These are phyloP conservation scores for Hanseniaspora singularis DNA, from an alignment of 805 yeast species.

Conservation along the genomic window DNA sequence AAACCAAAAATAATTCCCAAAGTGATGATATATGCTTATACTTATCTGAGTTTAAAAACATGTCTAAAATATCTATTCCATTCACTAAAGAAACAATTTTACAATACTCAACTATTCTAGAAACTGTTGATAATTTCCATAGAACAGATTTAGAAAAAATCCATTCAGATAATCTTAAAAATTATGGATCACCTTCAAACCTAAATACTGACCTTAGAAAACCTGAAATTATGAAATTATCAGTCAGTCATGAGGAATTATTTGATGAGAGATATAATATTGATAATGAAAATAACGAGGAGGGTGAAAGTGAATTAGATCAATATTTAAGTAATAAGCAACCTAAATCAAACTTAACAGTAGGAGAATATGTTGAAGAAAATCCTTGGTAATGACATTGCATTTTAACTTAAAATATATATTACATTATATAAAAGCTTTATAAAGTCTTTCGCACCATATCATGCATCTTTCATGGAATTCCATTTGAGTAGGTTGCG, in stretches of 20 bases:
- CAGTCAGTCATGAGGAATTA: conserved; percentile 17
- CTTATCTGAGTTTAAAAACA: conserved; percentile 15
- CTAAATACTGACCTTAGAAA: conserved; percentile 16
- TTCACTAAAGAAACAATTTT: conserved; percentile 1
- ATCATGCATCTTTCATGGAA: conserved; percentile 14
- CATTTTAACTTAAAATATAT: no score
- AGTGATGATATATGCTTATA: conserved; percentile 13
- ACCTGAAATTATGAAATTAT: conserved; percentile 13
- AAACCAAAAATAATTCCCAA: neutral
- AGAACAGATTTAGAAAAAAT: conserved; percentile 7
- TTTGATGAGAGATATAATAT: conserved; percentile 16
- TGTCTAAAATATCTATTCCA: conserved; percentile 10
- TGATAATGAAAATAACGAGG: conserved; percentile 28
- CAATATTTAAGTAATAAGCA: no score
- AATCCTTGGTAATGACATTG: conserved; percentile 63
- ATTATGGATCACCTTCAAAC: conserved; percentile 37
- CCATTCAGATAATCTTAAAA: conserved; percentile 33
- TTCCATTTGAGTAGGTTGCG: neutral
- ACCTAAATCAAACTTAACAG: conserved; percentile 25
- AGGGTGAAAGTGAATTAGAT: no score
- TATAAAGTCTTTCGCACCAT: conserved; percentile 1
- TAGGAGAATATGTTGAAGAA: conserved; percentile 41
- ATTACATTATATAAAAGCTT: neutral
- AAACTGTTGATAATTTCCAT: neutral
- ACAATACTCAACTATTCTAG: neutral